phyloP scores from a whole-genome alignment of 305 asterid genomes.

The Solanum chacoense region DNA sequence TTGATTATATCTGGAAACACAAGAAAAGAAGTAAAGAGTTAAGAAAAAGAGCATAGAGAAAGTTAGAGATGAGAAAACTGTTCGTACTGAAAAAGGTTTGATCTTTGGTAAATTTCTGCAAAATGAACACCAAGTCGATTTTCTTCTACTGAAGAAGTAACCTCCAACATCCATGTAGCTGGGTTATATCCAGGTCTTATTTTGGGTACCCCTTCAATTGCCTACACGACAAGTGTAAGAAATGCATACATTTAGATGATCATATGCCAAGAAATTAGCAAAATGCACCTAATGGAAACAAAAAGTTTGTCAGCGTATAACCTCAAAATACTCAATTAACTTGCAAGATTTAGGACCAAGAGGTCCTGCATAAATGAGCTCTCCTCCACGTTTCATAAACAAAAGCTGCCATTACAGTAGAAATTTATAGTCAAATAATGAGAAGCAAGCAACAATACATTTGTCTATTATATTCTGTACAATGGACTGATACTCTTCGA shows the following conservation, averaged over 20 bases:
- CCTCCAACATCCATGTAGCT: slow-evolving; percentile 96
- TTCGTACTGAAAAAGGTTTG: slow-evolving; percentile 61
- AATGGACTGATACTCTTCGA: not conserved
- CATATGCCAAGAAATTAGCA: not conserved
- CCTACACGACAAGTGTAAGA: slow-evolving; percentile 30
- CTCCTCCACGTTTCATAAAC: slow-evolving; percentile 93
- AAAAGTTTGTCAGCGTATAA: slow-evolving; percentile 8
- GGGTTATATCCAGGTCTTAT: slow-evolving; percentile 88
- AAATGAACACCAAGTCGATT: slow-evolving; percentile 75
- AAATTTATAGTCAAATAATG: slow-evolving; percentile 4
- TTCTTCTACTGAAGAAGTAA: slow-evolving; percentile 74
- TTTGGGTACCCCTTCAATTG: slow-evolving; percentile 63
- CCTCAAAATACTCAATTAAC: slow-evolving; percentile 88
- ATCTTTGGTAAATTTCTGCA: slow-evolving; percentile 73
- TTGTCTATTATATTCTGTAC: not conserved
- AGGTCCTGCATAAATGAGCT: slow-evolving; percentile 90
- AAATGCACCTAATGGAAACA: not conserved
- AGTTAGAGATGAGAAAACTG: not conserved
- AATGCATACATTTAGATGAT: slow-evolving; percentile 7
- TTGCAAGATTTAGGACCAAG: slow-evolving; percentile 82
- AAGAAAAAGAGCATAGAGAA: slow-evolving; percentile 4
- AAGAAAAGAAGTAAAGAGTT: slow-evolving; percentile 4
- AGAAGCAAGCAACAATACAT: slow-evolving; percentile 4
- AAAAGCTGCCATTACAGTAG: slow-evolving; percentile 52
- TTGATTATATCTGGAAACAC: slow-evolving; percentile 46